Percentiles rank a stretch among this genome's conserved stretches.
Evolutionary conservation across 352 stramenopile genomes (phyloP).

Genomic region (Globisporangium radiosum): DNA sequence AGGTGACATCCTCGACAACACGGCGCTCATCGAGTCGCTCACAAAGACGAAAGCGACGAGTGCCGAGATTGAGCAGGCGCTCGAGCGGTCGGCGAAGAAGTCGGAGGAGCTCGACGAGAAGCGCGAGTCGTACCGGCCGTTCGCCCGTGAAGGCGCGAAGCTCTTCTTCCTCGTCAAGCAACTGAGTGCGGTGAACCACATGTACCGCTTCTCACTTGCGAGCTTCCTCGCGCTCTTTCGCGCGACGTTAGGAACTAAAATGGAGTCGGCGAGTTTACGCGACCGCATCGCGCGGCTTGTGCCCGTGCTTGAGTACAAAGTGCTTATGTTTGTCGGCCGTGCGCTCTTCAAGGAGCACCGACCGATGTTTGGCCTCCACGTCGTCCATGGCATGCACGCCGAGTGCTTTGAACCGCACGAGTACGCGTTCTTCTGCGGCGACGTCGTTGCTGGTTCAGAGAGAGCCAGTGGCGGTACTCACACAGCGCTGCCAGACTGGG

Average conservation of each 20-base stretch:
- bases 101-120: slow-evolving; percentile 90
- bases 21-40: slow-evolving; percentile 90
- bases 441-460: slow-evolving; percentile 39
- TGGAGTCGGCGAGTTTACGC: slow-evolving; percentile 67
- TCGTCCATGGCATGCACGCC: slow-evolving; percentile 90
- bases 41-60: slow-evolving; percentile 91
- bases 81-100: slow-evolving; percentile 87
- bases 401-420: slow-evolving; percentile 91
- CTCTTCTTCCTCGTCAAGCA: slow-evolving; percentile 94
- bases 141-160: slow-evolving; percentile 84
- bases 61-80: slow-evolving; percentile 86
- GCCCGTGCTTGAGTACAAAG: slow-evolving; percentile 81
- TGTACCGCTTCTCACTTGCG: slow-evolving; percentile 94
- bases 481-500: slow-evolving; percentile 57
- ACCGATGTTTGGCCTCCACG: slow-evolving; percentile 91
- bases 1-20: slow-evolving; percentile 95
- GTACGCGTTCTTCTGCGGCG: slow-evolving; percentile 91
- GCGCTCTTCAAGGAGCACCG: slow-evolving; percentile 92
- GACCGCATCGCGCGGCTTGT: slow-evolving; percentile 81
- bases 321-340: slow-evolving; percentile 90
- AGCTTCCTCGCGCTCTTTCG: slow-evolving; percentile 89
- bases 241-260: slow-evolving; percentile 71
- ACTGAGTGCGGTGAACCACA: slow-evolving; percentile 88
- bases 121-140: slow-evolving; percentile 86
- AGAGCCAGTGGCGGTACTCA: slow-evolving; percentile 10